Conservation (phyloP, 108 stramenopile genomes). For the Pseudonitzschia multiseries region DNA sequence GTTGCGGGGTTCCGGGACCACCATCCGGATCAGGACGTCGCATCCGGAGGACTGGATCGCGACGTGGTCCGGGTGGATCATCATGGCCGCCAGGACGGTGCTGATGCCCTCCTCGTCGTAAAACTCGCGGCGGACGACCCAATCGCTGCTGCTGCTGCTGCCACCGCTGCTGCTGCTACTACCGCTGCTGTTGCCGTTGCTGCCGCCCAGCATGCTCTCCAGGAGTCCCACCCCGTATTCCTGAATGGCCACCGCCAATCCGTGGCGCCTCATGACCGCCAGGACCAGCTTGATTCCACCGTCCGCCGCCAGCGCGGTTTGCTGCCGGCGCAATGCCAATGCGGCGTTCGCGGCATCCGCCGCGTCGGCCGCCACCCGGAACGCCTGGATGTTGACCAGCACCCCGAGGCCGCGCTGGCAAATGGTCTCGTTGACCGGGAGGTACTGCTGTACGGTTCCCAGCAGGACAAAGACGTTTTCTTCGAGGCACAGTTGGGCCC, state of each 20-base stretch:
- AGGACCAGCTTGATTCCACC: slow-evolving; percentile 11
- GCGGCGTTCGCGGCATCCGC: not conserved
- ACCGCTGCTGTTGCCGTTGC: too few species aligned
- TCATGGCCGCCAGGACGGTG: slow-evolving; percentile 14
- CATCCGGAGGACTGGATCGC: slow-evolving; percentile 1
- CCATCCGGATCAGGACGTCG: slow-evolving; percentile 3
- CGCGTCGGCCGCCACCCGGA: not conserved
- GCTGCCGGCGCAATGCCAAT: not conserved
- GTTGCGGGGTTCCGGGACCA: not conserved
- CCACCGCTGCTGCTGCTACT: not conserved
- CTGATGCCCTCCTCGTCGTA: slow-evolving; percentile 11
- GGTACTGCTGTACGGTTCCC: slow-evolving; percentile 6
- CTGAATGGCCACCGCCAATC: slow-evolving; percentile 1
- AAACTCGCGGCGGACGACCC: not conserved
- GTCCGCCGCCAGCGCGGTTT: not conserved
- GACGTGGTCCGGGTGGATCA: slow-evolving; percentile 12
- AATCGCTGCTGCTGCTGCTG: not conserved
- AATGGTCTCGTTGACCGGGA: not conserved
- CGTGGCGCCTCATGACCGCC: slow-evolving; percentile 10
- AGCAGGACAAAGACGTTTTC: slow-evolving; percentile 16
- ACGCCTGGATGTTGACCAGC: slow-evolving; percentile 9
- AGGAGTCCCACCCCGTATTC: slow-evolving; percentile 17
- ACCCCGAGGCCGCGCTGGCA: slow-evolving; percentile 8
- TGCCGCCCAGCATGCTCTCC: not conserved
- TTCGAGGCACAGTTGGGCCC: slow-evolving; percentile 3